Base-by-base conservation (phyloP, 768 basidiomycete genomes). In the Gautieria morchelliformis region DNA sequence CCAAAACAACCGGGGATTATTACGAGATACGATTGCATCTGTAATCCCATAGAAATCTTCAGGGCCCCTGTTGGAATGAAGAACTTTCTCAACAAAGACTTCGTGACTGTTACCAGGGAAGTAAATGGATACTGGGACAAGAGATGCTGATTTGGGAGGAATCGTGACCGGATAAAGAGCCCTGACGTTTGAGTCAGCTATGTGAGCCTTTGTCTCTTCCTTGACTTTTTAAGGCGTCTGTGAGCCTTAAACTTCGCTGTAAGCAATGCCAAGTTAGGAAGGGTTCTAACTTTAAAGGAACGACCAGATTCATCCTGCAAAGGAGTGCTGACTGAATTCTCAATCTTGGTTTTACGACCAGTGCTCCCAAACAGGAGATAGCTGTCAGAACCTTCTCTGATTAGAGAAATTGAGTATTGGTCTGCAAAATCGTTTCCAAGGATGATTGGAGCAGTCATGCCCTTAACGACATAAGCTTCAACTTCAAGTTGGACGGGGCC, bases 371-470 rank as follows among this genome's bases (percentile, higher is more conserved):
- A 66, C 0, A 15, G 3, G 1, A 69, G 17, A 24, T 33, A 44
- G 5, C 62, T 51, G 67, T 47, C 0, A 72, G 42, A 27, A 27
- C 27, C 27, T 27, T 27, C 27, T 27, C 27, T 2, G 5, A 27
- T 27, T 3, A 27, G 27, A 1, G 71, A 70, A 2, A 74, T 52
- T 60, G 57, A 3, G 61, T 71, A 74, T 40, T 70, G 67, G 59
- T 70, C 70, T 3, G 68, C 58, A 37, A 64, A 66, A 44, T 66
- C 65, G 37, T 66, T 63, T 33, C 65, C 65, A 1, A 66, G 52
- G 3, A 66, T 50, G 32, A 66, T 50, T 6, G 62, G 63, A 1
- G 64, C 56, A 17, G 63, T 54, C 65, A 66, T 66, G 12, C 59
- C 61, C 55, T 59, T 59, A 8, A 1, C 69, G 20, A 33, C 14